These are phyloP conservation scores for Eimeria praecox DNA, from an alignment of 169 alveolate genomes.

Conservation along the genomic window DNA sequence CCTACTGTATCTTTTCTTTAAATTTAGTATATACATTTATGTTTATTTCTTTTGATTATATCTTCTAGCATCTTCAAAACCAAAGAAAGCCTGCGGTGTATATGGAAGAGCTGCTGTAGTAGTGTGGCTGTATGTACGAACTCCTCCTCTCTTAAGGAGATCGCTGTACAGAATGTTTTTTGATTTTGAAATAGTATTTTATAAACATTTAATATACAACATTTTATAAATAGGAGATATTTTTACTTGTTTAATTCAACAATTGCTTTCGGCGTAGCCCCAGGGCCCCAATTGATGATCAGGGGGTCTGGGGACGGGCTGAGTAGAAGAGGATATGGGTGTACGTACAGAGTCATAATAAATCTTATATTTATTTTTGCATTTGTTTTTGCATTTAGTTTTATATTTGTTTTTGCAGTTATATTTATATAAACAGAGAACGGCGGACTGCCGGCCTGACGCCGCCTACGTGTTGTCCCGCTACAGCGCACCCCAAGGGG, in stretches of 20 bases:
- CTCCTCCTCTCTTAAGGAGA: not conserved
- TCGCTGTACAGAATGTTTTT: not conserved
- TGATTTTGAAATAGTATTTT: too few species aligned
- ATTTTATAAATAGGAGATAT: not conserved
- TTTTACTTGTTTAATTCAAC: not conserved
- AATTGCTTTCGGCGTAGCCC: conserved; percentile 3
- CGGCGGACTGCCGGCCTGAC: conserved; percentile 11
- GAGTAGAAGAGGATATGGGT: not conserved
- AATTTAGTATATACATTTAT: not conserved
- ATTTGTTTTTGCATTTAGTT: not conserved
- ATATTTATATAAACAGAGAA: not conserved
- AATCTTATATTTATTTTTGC: not conserved
- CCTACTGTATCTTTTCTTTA: too few species aligned
- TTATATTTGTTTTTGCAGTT: conserved; percentile 5
- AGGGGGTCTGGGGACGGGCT: conserved; percentile 52
- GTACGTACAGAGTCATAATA: not conserved
- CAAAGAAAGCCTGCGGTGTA: not conserved
- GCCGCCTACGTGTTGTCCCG: conserved; percentile 4
- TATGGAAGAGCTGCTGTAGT: not conserved
- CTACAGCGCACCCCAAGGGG: conserved; percentile 40
- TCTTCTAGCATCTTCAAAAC: not conserved
- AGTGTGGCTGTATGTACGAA: not conserved
- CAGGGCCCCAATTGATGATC: conserved; percentile 31
- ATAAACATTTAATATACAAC: not conserved
- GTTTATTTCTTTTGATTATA: not conserved